Conservation (phyloP, 495 filamentous ascomycete species). For the Glonium stellatum region DNA sequence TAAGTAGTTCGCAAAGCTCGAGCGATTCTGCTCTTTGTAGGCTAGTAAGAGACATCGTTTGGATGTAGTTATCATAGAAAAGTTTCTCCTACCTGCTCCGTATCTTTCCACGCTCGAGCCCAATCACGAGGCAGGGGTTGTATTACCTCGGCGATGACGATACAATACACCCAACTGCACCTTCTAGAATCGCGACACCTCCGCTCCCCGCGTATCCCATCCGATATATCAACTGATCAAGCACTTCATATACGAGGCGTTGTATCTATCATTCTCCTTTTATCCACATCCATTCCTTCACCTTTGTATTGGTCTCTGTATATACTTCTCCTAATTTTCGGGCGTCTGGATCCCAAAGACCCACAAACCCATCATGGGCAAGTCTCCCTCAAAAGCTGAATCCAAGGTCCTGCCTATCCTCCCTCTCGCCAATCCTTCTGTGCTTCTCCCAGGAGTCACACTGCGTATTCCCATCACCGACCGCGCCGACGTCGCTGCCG, state of each 20-base stretch:
- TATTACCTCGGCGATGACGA: background rate
- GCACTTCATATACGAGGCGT: background rate
- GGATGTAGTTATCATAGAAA: too few relatives aligned
- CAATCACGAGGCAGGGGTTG: background rate
- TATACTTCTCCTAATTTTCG: background rate
- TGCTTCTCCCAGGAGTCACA: conserved; percentile 75
- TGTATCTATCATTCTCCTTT: background rate
- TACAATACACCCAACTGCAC: background rate
- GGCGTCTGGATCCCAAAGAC: background rate
- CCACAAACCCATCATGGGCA: conserved; percentile 14
- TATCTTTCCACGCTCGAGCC: too few relatives aligned
- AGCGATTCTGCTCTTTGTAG: too few relatives aligned
- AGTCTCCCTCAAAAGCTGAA: conserved; percentile 27
- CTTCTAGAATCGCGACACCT: background rate
- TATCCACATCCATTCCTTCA: background rate
- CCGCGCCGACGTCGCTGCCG: conserved; percentile 73
- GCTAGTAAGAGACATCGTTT: too few relatives aligned
- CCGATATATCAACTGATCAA: background rate
- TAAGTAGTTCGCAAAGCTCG: too few relatives aligned
- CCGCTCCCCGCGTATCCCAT: background rate
- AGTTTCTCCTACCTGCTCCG: too few relatives aligned
- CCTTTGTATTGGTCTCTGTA: background rate
- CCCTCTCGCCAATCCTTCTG: conserved; percentile 62
- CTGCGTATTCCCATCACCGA: conserved; percentile 68
- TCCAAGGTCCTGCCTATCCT: conserved; percentile 62